Percentiles rank a stretch among this genome's conserved stretches.
These are phyloP conservation scores for Yarrowia sp. DNA, from an alignment of 805 yeast genomes.

Conservation along the genomic window DNA sequence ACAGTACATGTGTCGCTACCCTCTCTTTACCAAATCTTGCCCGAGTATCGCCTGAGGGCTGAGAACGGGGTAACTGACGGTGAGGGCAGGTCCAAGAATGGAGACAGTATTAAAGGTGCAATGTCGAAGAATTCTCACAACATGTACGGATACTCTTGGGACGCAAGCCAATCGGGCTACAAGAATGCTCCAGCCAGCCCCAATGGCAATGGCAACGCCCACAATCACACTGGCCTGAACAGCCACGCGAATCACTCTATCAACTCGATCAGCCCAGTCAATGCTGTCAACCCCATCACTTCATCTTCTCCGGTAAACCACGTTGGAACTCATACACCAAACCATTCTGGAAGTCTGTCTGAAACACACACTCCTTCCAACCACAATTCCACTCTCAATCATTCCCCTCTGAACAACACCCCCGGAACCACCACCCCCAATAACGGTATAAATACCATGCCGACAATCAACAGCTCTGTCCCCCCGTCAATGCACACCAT, in stretches of 20 bases:
- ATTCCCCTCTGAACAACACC: conserved; percentile 16
- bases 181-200: conserved; percentile 12
- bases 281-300: background rate
- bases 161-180: conserved; percentile 10
- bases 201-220: conserved; percentile 5
- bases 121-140: conserved; percentile 17
- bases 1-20: conserved; percentile 22
- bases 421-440: conserved; percentile 5
- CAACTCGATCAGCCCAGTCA: background rate
- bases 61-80: conserved; percentile 24
- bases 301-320: background rate
- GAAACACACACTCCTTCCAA: conserved; percentile 1
- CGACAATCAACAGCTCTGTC: conserved; percentile 16
- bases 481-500: conserved; percentile 24
- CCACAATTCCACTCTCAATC: conserved; percentile 7
- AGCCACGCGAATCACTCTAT: background rate
- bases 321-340: background rate
- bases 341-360: background rate
- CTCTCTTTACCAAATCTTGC: conserved; percentile 20
- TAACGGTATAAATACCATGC: conserved; percentile 14
- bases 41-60: conserved; percentile 25
- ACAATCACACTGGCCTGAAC: background rate
- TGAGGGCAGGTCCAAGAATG: conserved; percentile 23
- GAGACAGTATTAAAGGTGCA: conserved; percentile 22
- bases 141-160: conserved; percentile 24